These are phyloP conservation scores for Tricholoma bakamatsutake DNA, from an alignment of 768 basidiomycete species.

Conservation along the genomic window DNA sequence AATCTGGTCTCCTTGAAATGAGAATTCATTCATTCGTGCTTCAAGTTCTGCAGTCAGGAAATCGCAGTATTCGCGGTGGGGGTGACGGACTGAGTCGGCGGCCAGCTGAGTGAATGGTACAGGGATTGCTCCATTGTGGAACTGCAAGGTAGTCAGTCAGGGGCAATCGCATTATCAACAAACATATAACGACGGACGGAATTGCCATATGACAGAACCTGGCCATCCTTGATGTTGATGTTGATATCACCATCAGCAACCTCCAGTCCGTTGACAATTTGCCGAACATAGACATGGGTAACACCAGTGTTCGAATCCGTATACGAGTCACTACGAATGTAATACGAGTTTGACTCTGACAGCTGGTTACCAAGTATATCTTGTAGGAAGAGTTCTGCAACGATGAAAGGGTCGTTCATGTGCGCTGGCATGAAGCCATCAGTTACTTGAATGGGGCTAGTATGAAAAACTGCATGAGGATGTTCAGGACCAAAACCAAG, in stretches of 20 bases:
- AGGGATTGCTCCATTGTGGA: constrained; percentile 64
- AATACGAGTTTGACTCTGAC: constrained; percentile 36
- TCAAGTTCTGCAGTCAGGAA: constrained; percentile 33
- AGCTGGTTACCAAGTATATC: constrained; percentile 39
- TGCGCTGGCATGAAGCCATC: constrained; percentile 35
- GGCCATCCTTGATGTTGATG: constrained; percentile 82
- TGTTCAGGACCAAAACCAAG: constrained; percentile 84
- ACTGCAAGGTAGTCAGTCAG: constrained; percentile 35
- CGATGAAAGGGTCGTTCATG: constrained; percentile 44
- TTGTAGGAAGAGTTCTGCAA: constrained; percentile 59
- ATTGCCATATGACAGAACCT: constrained; percentile 81
- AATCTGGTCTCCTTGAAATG: constrained; percentile 14
- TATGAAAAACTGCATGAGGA: constrained; percentile 62
- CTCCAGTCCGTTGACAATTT: constrained; percentile 80
- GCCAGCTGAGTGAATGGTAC: constrained; percentile 25
- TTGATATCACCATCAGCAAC: constrained; percentile 92
- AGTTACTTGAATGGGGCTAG: constrained; percentile 43
- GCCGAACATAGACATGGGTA: constrained; percentile 84
- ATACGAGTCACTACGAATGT: constrained; percentile 78
- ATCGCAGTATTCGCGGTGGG: constrained; percentile 51
- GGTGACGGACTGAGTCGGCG: constrained; percentile 19
- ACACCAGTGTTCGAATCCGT: constrained; percentile 83
- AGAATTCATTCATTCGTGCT: constrained; percentile 21
- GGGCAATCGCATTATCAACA: not conserved
- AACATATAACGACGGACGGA: constrained; percentile 46